phyloP scores from a whole-genome alignment of 805 yeast genomes.

The Cyberlindnera suaveolens region DNA sequence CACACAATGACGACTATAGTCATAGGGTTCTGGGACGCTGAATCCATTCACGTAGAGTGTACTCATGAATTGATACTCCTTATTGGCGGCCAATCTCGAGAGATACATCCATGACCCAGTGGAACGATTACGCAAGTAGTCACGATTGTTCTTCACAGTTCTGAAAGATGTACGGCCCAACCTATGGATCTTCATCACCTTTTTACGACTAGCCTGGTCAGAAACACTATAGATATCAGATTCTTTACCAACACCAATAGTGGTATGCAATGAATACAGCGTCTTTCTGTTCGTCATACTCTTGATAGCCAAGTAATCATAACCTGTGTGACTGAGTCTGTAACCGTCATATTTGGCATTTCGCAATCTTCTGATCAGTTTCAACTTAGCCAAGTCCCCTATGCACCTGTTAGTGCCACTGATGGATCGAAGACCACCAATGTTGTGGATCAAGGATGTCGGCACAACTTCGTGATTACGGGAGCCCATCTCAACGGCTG shows the following conservation, averaged over 20 bases:
- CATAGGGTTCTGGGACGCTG: conserved; percentile 83
- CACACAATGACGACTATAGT: conserved; percentile 85
- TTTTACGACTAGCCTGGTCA: conserved; percentile 55
- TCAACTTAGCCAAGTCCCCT: conserved; percentile 81
- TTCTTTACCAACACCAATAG: conserved; percentile 96
- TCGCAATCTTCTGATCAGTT: conserved; percentile 67
- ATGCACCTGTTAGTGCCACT: conserved; percentile 76
- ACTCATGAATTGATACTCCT: conserved; percentile 85
- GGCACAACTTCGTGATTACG: conserved; percentile 95
- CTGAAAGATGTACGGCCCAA: conserved; percentile 91
- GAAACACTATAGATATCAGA: conserved; percentile 87
- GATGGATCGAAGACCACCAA: conserved; percentile 70
- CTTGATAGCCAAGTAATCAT: conserved; percentile 86
- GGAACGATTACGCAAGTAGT: conserved; percentile 67
- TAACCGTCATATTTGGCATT: conserved; percentile 96
- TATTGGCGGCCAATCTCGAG: conserved; percentile 84
- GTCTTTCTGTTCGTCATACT: conserved; percentile 72
- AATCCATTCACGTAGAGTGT: conserved; percentile 71
- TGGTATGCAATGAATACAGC: conserved; percentile 72
- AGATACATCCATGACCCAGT: conserved; percentile 90
- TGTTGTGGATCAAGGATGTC: conserved; percentile 69
- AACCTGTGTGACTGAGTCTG: conserved; percentile 81
- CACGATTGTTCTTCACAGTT: conserved; percentile 90
- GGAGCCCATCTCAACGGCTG: conserved; percentile 87
- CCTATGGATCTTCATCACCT: conserved; percentile 85